Evolutionary conservation across 306 rosid genomes (phyloP).

Genomic region (Corylus americana): DNA sequence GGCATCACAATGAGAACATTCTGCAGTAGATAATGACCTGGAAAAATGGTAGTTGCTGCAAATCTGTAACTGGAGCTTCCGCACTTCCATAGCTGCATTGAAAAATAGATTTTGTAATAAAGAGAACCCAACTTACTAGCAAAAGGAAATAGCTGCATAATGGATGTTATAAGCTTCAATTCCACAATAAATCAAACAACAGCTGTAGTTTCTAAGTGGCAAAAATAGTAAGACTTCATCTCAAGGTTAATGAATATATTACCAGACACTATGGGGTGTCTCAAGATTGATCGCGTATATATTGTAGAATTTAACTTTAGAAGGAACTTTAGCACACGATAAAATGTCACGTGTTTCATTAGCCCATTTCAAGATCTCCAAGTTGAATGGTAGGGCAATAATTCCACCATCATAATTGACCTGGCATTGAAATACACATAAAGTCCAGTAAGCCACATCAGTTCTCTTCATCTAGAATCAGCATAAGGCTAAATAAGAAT

Average conservation of each 20-base stretch:
- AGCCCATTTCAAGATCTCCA: conserved; percentile 83
- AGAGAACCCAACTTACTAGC: neutral
- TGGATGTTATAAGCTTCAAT: conserved; percentile 4
- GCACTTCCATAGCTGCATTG: conserved; percentile 80
- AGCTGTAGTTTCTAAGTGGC: neutral
- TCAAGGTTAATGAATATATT: conserved; percentile 29
- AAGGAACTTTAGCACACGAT: conserved; percentile 80
- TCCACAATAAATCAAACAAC: neutral
- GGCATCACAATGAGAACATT: conserved; percentile 5
- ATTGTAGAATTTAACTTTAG: conserved; percentile 82
- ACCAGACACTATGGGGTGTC: conserved; percentile 92
- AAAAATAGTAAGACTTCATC: conserved; percentile 1
- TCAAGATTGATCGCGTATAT: conserved; percentile 71
- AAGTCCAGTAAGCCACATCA: neutral
- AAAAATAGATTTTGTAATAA: conserved; percentile 20
- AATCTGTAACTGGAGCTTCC: conserved; percentile 67
- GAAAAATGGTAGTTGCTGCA: conserved; percentile 51
- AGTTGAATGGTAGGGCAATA: conserved; percentile 72
- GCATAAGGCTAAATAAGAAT: conserved; percentile 8
- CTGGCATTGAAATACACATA: conserved; percentile 42
- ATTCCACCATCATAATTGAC: conserved; percentile 57
- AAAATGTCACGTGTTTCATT: conserved; percentile 69
- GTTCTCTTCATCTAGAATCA: conserved; percentile 3
- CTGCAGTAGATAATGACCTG: conserved; percentile 51
- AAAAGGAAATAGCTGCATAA: neutral